phyloP scores from a whole-genome alignment of 108 stramenopile species.

The Schizochytrium sp. region DNA sequence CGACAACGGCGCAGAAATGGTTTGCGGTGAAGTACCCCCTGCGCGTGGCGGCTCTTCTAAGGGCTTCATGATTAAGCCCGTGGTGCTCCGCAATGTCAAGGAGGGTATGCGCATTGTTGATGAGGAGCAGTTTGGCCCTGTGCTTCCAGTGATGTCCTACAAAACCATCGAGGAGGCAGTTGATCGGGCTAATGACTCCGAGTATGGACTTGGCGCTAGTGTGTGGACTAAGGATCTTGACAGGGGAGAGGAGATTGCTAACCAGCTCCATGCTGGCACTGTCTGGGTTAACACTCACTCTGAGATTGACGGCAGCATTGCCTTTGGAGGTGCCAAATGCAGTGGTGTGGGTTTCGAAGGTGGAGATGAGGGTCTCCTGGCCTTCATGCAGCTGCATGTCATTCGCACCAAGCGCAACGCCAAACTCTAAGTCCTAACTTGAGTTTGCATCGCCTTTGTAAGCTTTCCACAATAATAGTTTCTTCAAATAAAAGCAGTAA shows the following conservation, averaged over 20 bases:
- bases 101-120: neutral
- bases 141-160: slow-evolving; percentile 78
- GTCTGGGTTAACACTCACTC: slow-evolving; percentile 83
- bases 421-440: too few relatives aligned
- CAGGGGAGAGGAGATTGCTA: slow-evolving; percentile 81
- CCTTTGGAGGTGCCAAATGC: slow-evolving; percentile 76
- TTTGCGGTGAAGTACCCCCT: slow-evolving; percentile 13
- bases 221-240: slow-evolving; percentile 81
- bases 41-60: neutral
- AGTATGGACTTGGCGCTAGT: slow-evolving; percentile 85
- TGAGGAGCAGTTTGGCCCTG: slow-evolving; percentile 83
- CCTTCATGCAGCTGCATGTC: too few relatives aligned
- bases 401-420: too few relatives aligned
- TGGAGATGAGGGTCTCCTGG: too few relatives aligned
- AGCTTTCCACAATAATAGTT: too few relatives aligned
- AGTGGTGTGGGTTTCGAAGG: too few relatives aligned
- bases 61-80: slow-evolving; percentile 58
- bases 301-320: slow-evolving; percentile 68
- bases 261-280: slow-evolving; percentile 80
- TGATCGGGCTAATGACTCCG: slow-evolving; percentile 76
- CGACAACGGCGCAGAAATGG: slow-evolving; percentile 46
- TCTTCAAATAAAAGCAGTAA: too few relatives aligned
- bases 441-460: too few relatives aligned
- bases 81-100: slow-evolving; percentile 19
- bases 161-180: slow-evolving; percentile 72